Evolutionary conservation across 192 early-diverging fungal species (phyloP).

Genomic region (Entomortierella beljakovae): DNA sequence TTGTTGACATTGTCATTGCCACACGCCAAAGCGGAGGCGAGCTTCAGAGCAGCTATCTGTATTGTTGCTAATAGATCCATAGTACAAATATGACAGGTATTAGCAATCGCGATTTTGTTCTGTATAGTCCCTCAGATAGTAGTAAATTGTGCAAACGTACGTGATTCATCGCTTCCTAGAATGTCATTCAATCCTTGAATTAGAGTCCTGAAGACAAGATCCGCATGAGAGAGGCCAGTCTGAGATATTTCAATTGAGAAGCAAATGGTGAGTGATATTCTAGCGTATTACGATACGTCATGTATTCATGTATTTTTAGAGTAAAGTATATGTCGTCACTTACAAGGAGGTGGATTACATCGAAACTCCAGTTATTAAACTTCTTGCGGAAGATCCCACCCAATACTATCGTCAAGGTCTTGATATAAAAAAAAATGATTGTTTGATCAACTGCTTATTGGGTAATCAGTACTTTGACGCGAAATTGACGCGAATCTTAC

Average conservation of each 20-base stretch:
- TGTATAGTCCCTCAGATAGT: too few relatives aligned
- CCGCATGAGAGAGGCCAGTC: constrained; percentile 43
- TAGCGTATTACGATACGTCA: too few relatives aligned
- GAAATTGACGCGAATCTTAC: constrained; percentile 9
- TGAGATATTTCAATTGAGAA: constrained; percentile 6
- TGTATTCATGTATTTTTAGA: too few relatives aligned
- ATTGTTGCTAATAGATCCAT: constrained; percentile 34
- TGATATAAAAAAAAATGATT: constrained; percentile 14
- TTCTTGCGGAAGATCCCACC: constrained; percentile 64
- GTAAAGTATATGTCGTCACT: neutral
- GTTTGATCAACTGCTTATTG: neutral
- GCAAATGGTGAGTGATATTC: neutral
- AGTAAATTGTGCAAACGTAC: constrained; percentile 17
- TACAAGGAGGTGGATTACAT: constrained; percentile 66
- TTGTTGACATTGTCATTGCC: constrained; percentile 70
- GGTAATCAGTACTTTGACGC: too few relatives aligned
- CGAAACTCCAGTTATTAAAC: constrained; percentile 66
- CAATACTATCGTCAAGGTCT: constrained; percentile 55
- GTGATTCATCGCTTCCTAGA: constrained; percentile 30
- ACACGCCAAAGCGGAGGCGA: constrained; percentile 56
- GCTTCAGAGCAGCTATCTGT: constrained; percentile 43
- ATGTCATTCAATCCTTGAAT: constrained; percentile 29
- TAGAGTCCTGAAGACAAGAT: constrained; percentile 50
- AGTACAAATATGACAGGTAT: neutral
- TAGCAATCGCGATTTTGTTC: neutral